These are phyloP conservation scores for Beauveria sp. DNA, from an alignment of 2,329 filamentous ascomycete genomes.

Conservation along the genomic window DNA sequence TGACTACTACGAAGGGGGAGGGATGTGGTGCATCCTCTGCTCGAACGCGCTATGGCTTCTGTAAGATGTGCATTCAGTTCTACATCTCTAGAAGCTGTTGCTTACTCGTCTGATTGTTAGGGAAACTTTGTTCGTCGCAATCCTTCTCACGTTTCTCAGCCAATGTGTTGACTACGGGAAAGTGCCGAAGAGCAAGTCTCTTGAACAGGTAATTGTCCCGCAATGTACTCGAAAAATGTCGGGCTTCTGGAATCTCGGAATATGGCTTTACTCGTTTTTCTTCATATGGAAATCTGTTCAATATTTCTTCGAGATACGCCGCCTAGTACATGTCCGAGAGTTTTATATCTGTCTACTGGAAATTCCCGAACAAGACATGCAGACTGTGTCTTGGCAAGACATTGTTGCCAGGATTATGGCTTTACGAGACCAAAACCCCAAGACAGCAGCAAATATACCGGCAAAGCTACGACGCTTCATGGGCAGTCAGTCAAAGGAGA, in stretches of 20 bases:
- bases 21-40: slow-evolving; percentile 77
- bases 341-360: slow-evolving; percentile 79
- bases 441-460: slow-evolving; percentile 56
- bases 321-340: slow-evolving; percentile 70
- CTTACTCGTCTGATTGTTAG: slow-evolving; percentile 29
- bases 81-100: neutral
- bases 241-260: slow-evolving; percentile 63
- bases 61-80: slow-evolving; percentile 35
- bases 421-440: slow-evolving; percentile 77
- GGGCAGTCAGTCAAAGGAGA: slow-evolving; percentile 82
- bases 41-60: slow-evolving; percentile 64
- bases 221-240: slow-evolving; percentile 74
- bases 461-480: slow-evolving; percentile 49
- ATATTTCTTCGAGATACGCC: slow-evolving; percentile 64
- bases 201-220: slow-evolving; percentile 51
- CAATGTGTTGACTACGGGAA: slow-evolving; percentile 79
- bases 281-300: slow-evolving; percentile 76
- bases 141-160: slow-evolving; percentile 73
- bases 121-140: slow-evolving; percentile 74
- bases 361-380: slow-evolving; percentile 77
- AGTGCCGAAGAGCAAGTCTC: slow-evolving; percentile 55
- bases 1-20: slow-evolving; percentile 74
- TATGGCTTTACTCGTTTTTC: slow-evolving; percentile 81
- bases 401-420: slow-evolving; percentile 80
- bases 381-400: slow-evolving; percentile 91